phyloP scores from a whole-genome alignment of 345 rosid genomes.

The Combretum micranthum region DNA sequence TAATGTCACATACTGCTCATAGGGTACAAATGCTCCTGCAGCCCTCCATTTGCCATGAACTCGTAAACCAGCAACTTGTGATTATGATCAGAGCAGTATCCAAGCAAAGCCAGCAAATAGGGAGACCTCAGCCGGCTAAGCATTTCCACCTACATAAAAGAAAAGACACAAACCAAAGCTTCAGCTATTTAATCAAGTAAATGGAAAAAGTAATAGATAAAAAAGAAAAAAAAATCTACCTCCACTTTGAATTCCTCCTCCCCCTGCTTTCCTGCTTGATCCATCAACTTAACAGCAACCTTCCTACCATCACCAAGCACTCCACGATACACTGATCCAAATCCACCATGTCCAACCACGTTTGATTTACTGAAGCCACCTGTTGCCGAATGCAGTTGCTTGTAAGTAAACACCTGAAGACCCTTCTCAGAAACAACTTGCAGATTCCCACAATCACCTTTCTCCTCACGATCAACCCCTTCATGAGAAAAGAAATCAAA shows the following conservation, averaged over 20 bases:
- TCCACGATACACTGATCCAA: slow-evolving; percentile 69
- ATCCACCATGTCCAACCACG: slow-evolving; percentile 87
- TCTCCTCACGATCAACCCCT: slow-evolving; percentile 51
- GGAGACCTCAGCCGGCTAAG: slow-evolving; percentile 71
- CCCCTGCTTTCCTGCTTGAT: slow-evolving; percentile 87
- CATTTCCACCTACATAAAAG: slow-evolving; percentile 54
- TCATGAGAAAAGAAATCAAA: slow-evolving; percentile 8
- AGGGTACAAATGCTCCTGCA: slow-evolving; percentile 87
- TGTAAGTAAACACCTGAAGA: slow-evolving; percentile 60
- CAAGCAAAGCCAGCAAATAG: slow-evolving; percentile 62
- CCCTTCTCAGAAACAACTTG: slow-evolving; percentile 45
- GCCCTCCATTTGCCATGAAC: slow-evolving; percentile 79
- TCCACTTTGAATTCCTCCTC: slow-evolving; percentile 91
- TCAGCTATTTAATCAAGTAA: background rate
- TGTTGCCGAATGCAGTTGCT: slow-evolving; percentile 79
- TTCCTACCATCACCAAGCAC: slow-evolving; percentile 55
- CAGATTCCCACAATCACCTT: slow-evolving; percentile 24
- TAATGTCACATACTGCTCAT: slow-evolving; percentile 32
- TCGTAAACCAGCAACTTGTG: slow-evolving; percentile 71
- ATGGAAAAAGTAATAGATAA: background rate
- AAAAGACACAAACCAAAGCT: background rate
- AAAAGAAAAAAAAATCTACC: slow-evolving; percentile 23
- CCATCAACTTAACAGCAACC: slow-evolving; percentile 78
- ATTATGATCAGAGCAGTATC: slow-evolving; percentile 64
- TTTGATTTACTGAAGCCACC: slow-evolving; percentile 89